phyloP scores from a whole-genome alignment of 768 basidiomycete genomes.

The Kockovaella imperatae region DNA sequence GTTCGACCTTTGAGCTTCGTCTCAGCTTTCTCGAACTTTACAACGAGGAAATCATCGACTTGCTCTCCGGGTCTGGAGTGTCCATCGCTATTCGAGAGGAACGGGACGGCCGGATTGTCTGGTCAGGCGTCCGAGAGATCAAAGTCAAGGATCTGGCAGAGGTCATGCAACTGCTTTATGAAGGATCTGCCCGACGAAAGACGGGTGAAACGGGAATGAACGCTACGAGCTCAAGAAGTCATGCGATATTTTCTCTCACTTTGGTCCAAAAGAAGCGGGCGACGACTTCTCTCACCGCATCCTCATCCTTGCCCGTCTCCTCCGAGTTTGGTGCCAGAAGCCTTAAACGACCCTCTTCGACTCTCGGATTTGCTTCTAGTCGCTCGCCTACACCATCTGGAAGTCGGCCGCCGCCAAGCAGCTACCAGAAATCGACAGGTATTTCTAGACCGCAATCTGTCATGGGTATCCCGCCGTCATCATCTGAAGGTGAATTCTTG shows the following conservation, averaged over 20 bases:
- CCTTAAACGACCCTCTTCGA: slow-evolving; percentile 34
- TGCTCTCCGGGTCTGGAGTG: slow-evolving; percentile 69
- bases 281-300: neutral
- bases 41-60: slow-evolving; percentile 96
- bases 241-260: slow-evolving; percentile 97
- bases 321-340: slow-evolving; percentile 5
- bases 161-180: slow-evolving; percentile 90
- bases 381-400: slow-evolving; percentile 30
- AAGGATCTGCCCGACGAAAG: slow-evolving; percentile 80
- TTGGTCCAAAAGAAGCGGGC: slow-evolving; percentile 71
- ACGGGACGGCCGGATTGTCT: slow-evolving; percentile 91
- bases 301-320: slow-evolving; percentile 7
- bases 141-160: slow-evolving; percentile 73
- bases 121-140: slow-evolving; percentile 90
- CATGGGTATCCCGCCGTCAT: slow-evolving; percentile 48
- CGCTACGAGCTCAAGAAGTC: slow-evolving; percentile 91
- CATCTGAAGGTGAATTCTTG: slow-evolving; percentile 65
- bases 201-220: slow-evolving; percentile 99
- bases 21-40: slow-evolving; percentile 94
- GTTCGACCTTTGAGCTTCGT: slow-evolving; percentile 56
- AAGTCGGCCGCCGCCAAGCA: slow-evolving; percentile 26
- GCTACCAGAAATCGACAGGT: slow-evolving; percentile 11
- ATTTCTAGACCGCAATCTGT: slow-evolving; percentile 56
- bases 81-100: slow-evolving; percentile 95
- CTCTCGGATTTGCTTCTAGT: slow-evolving; percentile 17